Conservation (phyloP, 169 alveolate genomes). For the Ichthyophthirius multifiliis region DNA sequence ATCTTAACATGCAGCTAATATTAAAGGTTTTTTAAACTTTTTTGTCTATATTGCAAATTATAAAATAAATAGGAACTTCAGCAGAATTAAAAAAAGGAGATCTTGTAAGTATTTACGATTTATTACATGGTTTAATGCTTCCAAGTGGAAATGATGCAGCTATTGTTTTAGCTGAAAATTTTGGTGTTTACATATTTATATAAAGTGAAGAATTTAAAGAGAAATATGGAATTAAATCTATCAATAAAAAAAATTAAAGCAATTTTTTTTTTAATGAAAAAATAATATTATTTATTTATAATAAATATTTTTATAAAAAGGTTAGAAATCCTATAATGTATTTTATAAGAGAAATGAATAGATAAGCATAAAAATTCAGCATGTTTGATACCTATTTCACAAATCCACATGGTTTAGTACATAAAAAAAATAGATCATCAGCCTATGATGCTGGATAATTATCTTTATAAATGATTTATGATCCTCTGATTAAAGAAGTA, state of each 20-base stretch:
- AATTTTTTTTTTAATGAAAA: not conserved
- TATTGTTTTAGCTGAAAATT: conserved; percentile 48
- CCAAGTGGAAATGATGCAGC: conserved; percentile 81
- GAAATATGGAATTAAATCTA: conserved; percentile 1
- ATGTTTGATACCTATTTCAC: conserved; percentile 46
- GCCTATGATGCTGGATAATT: conserved; percentile 60
- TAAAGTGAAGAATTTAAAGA: conserved; percentile 2
- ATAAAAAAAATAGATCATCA: conserved; percentile 54
- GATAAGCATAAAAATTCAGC: conserved; percentile 38
- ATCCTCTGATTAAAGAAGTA: conserved; percentile 41
- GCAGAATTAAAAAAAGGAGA: conserved; percentile 55
- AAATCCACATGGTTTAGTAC: conserved; percentile 71
- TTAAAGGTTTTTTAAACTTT: not conserved
- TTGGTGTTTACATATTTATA: conserved; percentile 42
- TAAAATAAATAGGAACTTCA: conserved; percentile 41
- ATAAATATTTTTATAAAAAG: conserved; percentile 4
- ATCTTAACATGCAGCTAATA: not conserved
- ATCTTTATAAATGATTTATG: conserved; percentile 55
- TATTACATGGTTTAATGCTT: conserved; percentile 61
- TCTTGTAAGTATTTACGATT: conserved; percentile 36
- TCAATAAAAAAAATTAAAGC: not conserved
- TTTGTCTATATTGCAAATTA: not conserved
- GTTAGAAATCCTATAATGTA: conserved; percentile 27
- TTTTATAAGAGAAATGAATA: conserved; percentile 66
- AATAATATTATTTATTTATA: not conserved